Evolutionary conservation across 2,329 filamentous ascomycete genomes (phyloP), one percentile per base, ranked within the genome.

Genomic region (Aspergillus ustus): DNA sequence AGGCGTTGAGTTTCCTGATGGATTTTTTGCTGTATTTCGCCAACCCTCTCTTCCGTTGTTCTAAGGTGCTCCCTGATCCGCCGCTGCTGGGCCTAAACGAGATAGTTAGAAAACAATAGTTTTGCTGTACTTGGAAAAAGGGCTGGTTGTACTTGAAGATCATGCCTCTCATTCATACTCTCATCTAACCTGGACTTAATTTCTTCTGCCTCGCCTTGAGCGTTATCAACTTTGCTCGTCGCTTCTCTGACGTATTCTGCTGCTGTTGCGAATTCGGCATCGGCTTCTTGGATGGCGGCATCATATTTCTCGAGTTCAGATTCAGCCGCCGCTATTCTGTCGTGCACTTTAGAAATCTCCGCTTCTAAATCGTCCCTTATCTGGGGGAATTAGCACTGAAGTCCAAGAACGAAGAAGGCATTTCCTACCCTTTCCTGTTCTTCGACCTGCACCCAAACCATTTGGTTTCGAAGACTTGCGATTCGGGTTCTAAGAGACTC

Each of bases 371-470:
- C 64, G 51, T 77, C 74, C 29, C 76, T 70, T 34, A 70, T 69
- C 72, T 79, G 59, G 22, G 31, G 5, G 4, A 34, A 17, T 40
- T 57, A 49, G 52, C 70, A 49, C 69, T 62, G 20, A 44, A 55
- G 55, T 20, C 29, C 19, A 59, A 52, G 34, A n/a, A 4, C 8
- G 55, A 7, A n/a, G 4, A 31, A 19, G 22, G 44, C 34, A 20
- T 52, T 34, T 52, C 71, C 63, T 53, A 80, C 80, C 40, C 75
- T 78, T 75, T 98, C 94, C 74, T 91, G 84, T 59, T 92, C 88
- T 52, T 88, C 85, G 1, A 98, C 93, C 71, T 96, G 91, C 25
- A 88, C 86, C 95, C 95, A 99, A n/a, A 90, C 89, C 64, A 92
- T 81, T 77, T 96, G 90, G 19, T 85, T 82, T 48, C 83, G 79